Percentiles rank a stretch among this genome's conserved stretches.
Evolutionary conservation across 1,284 basidiomycete species (phyloP).

Genomic region (Xerocomus nothofagi): DNA sequence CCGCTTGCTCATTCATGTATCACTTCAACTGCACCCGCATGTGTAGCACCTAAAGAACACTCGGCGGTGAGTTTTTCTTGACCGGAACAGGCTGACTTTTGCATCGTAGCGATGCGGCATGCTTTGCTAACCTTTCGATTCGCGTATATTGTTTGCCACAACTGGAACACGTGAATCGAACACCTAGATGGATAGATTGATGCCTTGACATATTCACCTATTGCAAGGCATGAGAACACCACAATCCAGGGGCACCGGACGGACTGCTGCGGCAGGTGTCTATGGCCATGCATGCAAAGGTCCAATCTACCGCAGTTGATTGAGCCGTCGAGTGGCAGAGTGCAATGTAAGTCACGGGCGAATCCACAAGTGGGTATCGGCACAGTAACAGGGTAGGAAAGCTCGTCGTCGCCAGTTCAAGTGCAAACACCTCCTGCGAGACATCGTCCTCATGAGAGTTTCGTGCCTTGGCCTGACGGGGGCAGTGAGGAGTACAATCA

Average conservation of each 20-base stretch:
- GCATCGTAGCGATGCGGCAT: constrained; percentile 8
- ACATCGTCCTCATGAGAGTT: not conserved
- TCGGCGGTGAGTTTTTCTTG: not conserved
- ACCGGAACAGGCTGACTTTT: constrained; percentile 3
- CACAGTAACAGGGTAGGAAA: not conserved
- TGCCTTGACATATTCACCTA: constrained; percentile 21
- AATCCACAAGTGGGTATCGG: constrained; percentile 1
- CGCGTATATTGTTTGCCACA: constrained; percentile 16
- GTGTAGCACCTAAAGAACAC: not conserved
- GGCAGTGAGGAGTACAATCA: not conserved
- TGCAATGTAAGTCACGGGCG: constrained; percentile 2
- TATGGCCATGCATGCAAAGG: constrained; percentile 10
- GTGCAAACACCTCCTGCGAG: not conserved
- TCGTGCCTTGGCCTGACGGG: not conserved
- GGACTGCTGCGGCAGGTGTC: constrained; percentile 2
- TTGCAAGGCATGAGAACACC: constrained; percentile 4
- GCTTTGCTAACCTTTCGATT: not conserved
- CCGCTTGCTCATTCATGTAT: not conserved
- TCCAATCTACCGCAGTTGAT: constrained; percentile 8
- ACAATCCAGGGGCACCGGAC: constrained; percentile 17
- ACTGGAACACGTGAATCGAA: constrained; percentile 9
- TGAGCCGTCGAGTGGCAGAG: constrained; percentile 5
- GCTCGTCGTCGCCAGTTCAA: not conserved
- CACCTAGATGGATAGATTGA: constrained; percentile 9
- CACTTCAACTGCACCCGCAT: not conserved